Conservation (phyloP, 2,329 filamentous ascomycete species). For the Alternaria sp. region DNA sequence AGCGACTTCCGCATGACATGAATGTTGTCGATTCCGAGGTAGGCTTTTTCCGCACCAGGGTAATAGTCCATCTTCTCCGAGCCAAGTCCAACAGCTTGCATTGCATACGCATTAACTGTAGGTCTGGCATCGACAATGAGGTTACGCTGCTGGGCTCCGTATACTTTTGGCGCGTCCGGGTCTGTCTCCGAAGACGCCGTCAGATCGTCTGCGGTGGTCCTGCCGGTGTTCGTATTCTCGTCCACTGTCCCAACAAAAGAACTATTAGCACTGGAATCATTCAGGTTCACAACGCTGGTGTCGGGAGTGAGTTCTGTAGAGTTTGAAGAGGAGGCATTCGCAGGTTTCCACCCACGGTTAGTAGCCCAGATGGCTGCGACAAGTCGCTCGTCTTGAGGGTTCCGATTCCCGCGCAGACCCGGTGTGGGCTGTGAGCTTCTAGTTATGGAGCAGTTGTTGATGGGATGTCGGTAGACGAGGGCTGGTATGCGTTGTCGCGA, state of each 20-base stretch:
- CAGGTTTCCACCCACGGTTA: conserved; percentile 45
- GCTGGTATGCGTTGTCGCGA: conserved; percentile 88
- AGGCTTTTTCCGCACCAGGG: conserved; percentile 87
- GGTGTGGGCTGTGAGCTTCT: conserved; percentile 91
- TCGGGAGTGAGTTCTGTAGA: conserved; percentile 38
- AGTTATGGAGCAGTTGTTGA: conserved; percentile 97
- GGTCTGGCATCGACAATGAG: conserved; percentile 95
- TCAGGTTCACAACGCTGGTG: conserved; percentile 41
- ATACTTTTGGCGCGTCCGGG: conserved; percentile 59
- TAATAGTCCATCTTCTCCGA: conserved; percentile 99
- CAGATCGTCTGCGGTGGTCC: conserved; percentile 35
- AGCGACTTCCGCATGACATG: conserved; percentile 96
- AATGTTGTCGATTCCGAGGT: conserved; percentile 96
- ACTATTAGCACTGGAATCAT: conserved; percentile 40
- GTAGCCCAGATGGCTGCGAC: conserved; percentile 91
- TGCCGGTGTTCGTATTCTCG: conserved; percentile 22
- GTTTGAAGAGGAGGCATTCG: conserved; percentile 31
- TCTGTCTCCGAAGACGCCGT: conserved; percentile 47
- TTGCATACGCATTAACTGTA: conserved; percentile 90
- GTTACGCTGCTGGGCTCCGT: conserved; percentile 91
- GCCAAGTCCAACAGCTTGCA: conserved; percentile 90
- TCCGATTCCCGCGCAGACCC: conserved; percentile 84
- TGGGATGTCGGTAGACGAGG: conserved; percentile 90
- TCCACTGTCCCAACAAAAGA: conserved; percentile 44
- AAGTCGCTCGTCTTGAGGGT: conserved; percentile 93